These are phyloP conservation scores for Tagetes patula DNA, from an alignment of 129 eudicot genomes.

Conservation along the genomic window DNA sequence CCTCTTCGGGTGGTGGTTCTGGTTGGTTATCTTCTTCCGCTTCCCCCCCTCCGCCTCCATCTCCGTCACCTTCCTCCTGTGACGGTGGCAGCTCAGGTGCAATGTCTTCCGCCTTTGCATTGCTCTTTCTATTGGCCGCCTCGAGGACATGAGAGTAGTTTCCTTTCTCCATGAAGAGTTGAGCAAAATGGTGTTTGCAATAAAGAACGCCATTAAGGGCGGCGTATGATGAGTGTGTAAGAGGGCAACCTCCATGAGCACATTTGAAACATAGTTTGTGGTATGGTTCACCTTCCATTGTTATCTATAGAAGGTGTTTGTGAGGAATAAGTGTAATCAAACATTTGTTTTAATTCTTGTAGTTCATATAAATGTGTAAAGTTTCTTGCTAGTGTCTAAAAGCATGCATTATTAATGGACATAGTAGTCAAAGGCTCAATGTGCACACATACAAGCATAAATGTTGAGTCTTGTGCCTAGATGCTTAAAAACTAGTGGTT, in stretches of 20 bases:
- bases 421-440: no score
- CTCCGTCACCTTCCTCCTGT: slow-evolving; percentile 31
- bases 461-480: no score
- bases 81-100: slow-evolving; percentile 24
- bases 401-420: neutral
- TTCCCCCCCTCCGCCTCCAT: slow-evolving; percentile 18
- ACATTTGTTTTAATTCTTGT: no score
- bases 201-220: slow-evolving; percentile 83
- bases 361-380: no score
- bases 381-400: neutral
- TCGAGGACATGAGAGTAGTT: slow-evolving; percentile 74
- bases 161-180: slow-evolving; percentile 97
- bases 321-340: neutral
- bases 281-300: slow-evolving; percentile 85
- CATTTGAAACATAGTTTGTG: slow-evolving; percentile 92
- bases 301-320: slow-evolving; percentile 40
- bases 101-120: slow-evolving; percentile 32
- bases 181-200: slow-evolving; percentile 89
- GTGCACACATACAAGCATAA: no score
- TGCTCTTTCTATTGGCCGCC: slow-evolving; percentile 66
- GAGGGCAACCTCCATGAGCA: slow-evolving; percentile 95
- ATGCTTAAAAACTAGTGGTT: no score
- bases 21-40: slow-evolving; percentile 23
- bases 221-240: slow-evolving; percentile 93
- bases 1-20: slow-evolving; percentile 32